Evolutionary conservation across 257 asterid genomes (phyloP).

Genomic region (Perilla frutescens): DNA sequence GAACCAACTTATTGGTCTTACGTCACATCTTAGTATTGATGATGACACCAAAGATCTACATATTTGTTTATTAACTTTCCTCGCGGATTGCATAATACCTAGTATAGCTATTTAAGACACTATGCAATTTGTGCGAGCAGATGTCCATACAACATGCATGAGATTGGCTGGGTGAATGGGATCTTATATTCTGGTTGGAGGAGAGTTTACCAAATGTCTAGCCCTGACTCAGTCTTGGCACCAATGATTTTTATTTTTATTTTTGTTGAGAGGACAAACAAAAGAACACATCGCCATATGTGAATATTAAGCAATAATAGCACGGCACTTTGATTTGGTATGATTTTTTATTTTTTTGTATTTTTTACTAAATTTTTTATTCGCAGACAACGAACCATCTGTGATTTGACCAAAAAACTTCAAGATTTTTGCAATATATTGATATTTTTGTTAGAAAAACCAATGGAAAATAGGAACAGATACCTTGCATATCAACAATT

Average conservation of each 20-base stretch:
- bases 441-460: neutral
- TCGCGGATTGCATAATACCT: neutral
- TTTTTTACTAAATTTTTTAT: neutral
- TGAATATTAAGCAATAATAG: conserved; percentile 4
- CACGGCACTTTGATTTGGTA: neutral
- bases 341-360: neutral
- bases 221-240: neutral
- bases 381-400: neutral
- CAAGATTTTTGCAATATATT: neutral
- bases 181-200: conserved; percentile 10
- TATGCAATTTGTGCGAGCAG: neutral
- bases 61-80: too few relatives aligned
- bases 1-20: neutral
- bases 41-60: neutral
- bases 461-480: conserved; percentile 4
- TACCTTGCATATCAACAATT: conserved; percentile 70
- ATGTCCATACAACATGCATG: conserved; percentile 5
- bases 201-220: neutral
- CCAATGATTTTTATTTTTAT: neutral
- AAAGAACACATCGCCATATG: neutral
- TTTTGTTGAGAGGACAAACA: neutral
- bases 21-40: neutral
- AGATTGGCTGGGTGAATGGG: neutral
- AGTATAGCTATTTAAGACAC: neutral
- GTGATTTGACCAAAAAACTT: neutral